phyloP scores from a whole-genome alignment of 306 rosid genomes.

The Cicer yamashitae region DNA sequence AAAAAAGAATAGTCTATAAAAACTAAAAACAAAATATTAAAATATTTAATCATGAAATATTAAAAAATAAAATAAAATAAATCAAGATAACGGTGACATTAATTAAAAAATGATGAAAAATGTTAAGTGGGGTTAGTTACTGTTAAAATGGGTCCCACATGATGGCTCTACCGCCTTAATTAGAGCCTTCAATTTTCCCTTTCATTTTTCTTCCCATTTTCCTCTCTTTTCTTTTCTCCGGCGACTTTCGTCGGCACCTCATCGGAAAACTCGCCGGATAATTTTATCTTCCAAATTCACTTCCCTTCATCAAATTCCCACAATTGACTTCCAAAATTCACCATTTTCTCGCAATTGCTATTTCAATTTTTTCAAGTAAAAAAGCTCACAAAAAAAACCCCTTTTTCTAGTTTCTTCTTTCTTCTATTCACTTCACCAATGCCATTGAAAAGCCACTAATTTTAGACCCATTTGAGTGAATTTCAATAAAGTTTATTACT shows the following conservation, averaged over 20 bases:
- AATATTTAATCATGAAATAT: neutral
- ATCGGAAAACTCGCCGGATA: slow-evolving; percentile 37
- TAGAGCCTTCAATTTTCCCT: neutral
- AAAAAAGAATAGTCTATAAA: too few species aligned
- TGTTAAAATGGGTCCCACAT: slow-evolving; percentile 45
- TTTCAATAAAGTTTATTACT: slow-evolving; percentile 3
- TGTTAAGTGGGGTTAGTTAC: slow-evolving; percentile 43
- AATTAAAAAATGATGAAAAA: neutral
- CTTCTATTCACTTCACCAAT: slow-evolving; percentile 31
- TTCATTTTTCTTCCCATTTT: slow-evolving; percentile 6
- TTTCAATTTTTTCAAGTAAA: slow-evolving; percentile 25
- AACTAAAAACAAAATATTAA: too few species aligned
- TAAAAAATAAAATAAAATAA: neutral
- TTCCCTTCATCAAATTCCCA: neutral
- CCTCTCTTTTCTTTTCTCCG: slow-evolving; percentile 35
- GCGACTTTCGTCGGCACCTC: slow-evolving; percentile 35
- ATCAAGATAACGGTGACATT: neutral
- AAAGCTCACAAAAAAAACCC: neutral
- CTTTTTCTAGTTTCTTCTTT: neutral
- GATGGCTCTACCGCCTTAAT: slow-evolving; percentile 43
- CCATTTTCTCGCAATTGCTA: slow-evolving; percentile 16
- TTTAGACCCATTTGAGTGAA: slow-evolving; percentile 40
- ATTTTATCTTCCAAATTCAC: neutral
- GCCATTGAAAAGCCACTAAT: slow-evolving; percentile 12
- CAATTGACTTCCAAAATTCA: neutral